phyloP scores from a whole-genome alignment of 1,139 yeast species.

The Candida neerlandica region DNA sequence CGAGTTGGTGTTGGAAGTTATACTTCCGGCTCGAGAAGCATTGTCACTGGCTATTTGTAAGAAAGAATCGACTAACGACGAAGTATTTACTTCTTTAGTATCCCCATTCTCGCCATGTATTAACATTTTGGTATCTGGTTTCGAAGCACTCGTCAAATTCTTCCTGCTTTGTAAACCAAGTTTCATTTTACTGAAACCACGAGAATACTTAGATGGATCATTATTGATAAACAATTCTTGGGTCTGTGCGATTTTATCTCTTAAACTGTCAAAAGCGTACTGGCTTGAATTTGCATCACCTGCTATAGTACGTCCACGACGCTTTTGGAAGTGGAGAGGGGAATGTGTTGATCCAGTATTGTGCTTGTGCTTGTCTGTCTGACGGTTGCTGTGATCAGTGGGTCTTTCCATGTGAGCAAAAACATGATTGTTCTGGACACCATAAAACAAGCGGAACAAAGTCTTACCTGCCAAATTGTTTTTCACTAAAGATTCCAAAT shows the following conservation, averaged over 20 bases:
- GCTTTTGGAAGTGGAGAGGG: slow-evolving; percentile 14
- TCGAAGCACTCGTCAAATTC: slow-evolving; percentile 6
- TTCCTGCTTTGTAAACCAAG: slow-evolving; percentile 34
- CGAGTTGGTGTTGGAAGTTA: slow-evolving; percentile 8
- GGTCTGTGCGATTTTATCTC: slow-evolving; percentile 34
- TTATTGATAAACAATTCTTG: slow-evolving; percentile 20
- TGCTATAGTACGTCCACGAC: slow-evolving; percentile 13
- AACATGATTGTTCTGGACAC: slow-evolving; percentile 17
- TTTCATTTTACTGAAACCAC: slow-evolving; percentile 41
- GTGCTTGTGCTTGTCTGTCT: slow-evolving; percentile 8
- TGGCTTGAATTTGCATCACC: slow-evolving; percentile 12
- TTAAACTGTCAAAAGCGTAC: slow-evolving; percentile 40
- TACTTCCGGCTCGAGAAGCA: slow-evolving; percentile 12
- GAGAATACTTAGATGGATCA: slow-evolving; percentile 34
- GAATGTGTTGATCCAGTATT: slow-evolving; percentile 16
- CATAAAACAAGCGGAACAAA: slow-evolving; percentile 39
- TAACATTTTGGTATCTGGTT: slow-evolving; percentile 3
- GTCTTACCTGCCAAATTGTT: slow-evolving; percentile 40
- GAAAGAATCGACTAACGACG: slow-evolving; percentile 24
- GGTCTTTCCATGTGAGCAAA: slow-evolving; percentile 2
- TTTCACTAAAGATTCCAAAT: slow-evolving; percentile 38
- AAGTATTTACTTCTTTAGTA: slow-evolving; percentile 11
- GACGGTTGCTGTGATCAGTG: neutral
- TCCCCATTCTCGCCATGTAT: slow-evolving; percentile 6
- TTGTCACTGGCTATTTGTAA: slow-evolving; percentile 22